A percentile compares a stretch with the other conserved stretches of the same genome.
Evolutionary conservation across 2,329 filamentous ascomycete genomes (phyloP).

Genomic region (Capronia epimyces): DNA sequence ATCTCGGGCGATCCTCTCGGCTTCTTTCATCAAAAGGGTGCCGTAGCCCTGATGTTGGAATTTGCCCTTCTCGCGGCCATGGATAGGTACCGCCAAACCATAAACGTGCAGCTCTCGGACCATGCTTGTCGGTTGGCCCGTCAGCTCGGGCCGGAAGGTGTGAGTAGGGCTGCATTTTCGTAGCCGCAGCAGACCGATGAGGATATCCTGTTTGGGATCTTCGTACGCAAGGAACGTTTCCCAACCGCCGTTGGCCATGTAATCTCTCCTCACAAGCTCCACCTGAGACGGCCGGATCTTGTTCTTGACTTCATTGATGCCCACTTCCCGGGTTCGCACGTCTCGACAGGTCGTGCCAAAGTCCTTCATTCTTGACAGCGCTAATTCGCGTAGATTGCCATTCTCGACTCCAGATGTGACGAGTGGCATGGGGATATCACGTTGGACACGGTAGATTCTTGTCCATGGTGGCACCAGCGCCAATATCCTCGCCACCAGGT

Average conservation of each 20-base stretch:
- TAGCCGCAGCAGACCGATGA: conserved; percentile 82
- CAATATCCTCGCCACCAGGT: conserved; percentile 91
- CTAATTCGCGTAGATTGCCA: conserved; percentile 87
- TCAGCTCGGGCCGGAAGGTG: conserved; percentile 84
- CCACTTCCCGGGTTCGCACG: conserved; percentile 91
- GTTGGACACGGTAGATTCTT: conserved; percentile 94
- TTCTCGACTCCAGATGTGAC: conserved; percentile 99
- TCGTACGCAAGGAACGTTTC: conserved; percentile 98
- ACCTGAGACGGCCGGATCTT: conserved; percentile 96
- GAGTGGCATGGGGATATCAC: conserved; percentile 98
- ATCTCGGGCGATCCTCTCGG: conserved; percentile 86
- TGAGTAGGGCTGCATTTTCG: conserved; percentile 87
- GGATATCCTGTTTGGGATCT: conserved; percentile 95
- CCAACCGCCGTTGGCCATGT: conserved; percentile 93
- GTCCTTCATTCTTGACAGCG: conserved; percentile 96
- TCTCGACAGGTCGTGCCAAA: conserved; percentile 96
- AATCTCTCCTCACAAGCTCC: conserved; percentile 89
- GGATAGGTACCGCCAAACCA: conserved; percentile 92
- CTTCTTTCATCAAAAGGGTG: conserved; percentile 94
- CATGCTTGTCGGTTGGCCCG: conserved; percentile 79
- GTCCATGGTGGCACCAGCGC: conserved; percentile 96
- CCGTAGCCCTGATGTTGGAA: conserved; percentile 98
- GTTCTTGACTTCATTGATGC: conserved; percentile 98
- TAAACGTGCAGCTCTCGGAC: conserved; percentile 96
- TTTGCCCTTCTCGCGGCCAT: conserved; percentile 89